Base-by-base conservation (phyloP, 257 asterid genomes). In the Nicotiana benthamiana region DNA sequence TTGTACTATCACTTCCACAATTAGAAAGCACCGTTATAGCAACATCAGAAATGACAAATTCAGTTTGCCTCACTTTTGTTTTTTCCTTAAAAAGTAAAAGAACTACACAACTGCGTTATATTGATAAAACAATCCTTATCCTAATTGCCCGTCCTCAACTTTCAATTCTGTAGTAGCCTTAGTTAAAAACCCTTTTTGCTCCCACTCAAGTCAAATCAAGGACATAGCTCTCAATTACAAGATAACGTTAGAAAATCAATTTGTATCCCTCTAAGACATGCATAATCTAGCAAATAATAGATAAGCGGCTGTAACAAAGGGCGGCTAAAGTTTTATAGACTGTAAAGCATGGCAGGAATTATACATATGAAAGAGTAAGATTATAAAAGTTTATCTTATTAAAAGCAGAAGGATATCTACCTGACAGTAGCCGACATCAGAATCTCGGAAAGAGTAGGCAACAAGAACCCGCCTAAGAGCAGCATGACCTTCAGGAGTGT, bases 361-460 rank as follows among this genome's bases (percentile, higher is more conserved):
- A 4, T 32, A 32, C 5, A 30, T 32, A 4, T 32, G 36, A 32
- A 32, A 32, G 36, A 32, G 36, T 32, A 32, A 32, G 6, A 32
- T 4, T 32, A 4, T 4, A 32, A 32, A 32, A 32, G 6, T 32
- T 4, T 4, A 32, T 32, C 36, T 32, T 32, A 32, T 4, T 32
- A 32, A 32, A 32, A 32, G 6, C 4, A 4, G 36, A 17, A 68
- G 54, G 64, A 77, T 26, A 59, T 67, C 72, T 75, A 93, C 99
- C 99, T 94, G 99, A 84, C 99, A 95, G 77, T 95, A 95, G 78
- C 99, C 99, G 79, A 95, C 99, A 83, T 94, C 97, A 76, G 99
- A 95, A 85, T 95, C 99, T 15, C 99, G 96, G 85, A 95, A 95
- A 61, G 99, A 95, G 82, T 95, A 95, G 43, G 89, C 98, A 51